These are phyloP conservation scores for Fusarium bulbicola DNA, from an alignment of 2,329 filamentous ascomycete genomes.

Conservation along the genomic window DNA sequence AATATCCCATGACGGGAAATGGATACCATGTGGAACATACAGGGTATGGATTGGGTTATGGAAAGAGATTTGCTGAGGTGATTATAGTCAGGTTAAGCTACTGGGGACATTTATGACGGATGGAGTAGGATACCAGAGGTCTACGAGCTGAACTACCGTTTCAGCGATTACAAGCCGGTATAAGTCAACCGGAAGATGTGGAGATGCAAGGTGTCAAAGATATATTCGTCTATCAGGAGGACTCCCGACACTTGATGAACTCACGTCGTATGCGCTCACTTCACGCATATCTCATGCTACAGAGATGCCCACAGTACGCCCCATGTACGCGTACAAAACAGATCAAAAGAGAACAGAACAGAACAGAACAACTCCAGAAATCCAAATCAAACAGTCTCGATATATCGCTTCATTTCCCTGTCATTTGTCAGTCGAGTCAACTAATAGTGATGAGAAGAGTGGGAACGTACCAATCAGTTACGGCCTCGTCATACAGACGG, in stretches of 20 bases:
- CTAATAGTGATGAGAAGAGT: not conserved
- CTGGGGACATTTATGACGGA: not conserved
- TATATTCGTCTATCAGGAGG: conserved; percentile 31
- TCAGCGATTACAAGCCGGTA: not conserved
- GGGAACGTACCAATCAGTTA: conserved; percentile 87
- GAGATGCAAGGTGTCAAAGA: conserved; percentile 11
- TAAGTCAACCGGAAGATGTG: not conserved
- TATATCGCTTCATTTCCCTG: conserved; percentile 81
- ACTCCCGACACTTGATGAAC: conserved; percentile 9
- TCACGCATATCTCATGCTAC: conserved; percentile 12
- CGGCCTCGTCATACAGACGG: conserved; percentile 90
- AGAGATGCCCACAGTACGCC: conserved; percentile 27
- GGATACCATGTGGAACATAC: not conserved
- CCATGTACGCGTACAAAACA: conserved; percentile 13
- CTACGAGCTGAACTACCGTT: not conserved
- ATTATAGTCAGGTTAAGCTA: not conserved
- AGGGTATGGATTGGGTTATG: not conserved
- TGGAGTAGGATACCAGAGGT: not conserved
- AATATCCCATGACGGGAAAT: not conserved
- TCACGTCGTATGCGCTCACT: conserved; percentile 1
- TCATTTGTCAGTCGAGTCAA: conserved; percentile 21
- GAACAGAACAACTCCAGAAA: conserved; percentile 24
- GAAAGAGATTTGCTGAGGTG: not conserved
- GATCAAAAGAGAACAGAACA: not conserved
- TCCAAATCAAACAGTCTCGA: conserved; percentile 69